These are phyloP conservation scores for Rhododendron vialii DNA, from an alignment of 148 eudicot species.

Conservation along the genomic window DNA sequence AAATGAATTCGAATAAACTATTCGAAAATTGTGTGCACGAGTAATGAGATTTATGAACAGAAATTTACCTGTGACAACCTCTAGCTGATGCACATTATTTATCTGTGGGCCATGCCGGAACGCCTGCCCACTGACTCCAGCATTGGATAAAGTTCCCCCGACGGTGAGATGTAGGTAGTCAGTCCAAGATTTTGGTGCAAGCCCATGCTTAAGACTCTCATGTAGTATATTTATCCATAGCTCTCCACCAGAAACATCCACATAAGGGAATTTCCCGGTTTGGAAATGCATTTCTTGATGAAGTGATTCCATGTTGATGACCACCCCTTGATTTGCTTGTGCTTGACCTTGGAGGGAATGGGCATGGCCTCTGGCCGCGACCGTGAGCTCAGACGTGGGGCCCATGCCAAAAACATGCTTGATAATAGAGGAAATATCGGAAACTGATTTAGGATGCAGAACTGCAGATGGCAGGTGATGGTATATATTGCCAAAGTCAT, in stretches of 20 bases:
- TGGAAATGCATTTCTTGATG: constrained; percentile 49
- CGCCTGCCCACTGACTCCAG: constrained; percentile 94
- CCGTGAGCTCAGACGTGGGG: constrained; percentile 44
- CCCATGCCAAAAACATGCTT: constrained; percentile 64
- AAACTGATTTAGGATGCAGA: constrained; percentile 65
- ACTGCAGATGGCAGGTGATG: constrained; percentile 59
- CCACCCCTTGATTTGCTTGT: constrained; percentile 65
- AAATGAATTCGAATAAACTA: not conserved
- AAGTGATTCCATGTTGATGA: constrained; percentile 85
- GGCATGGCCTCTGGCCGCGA: constrained; percentile 93
- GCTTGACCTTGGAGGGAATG: constrained; percentile 93
- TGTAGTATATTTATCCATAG: constrained; percentile 86
- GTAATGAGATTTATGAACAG: not conserved
- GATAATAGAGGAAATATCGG: constrained; percentile 62
- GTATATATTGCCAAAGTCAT: constrained; percentile 73
- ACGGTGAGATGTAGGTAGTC: constrained; percentile 93
- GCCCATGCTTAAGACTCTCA: constrained; percentile 68
- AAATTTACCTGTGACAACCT: constrained; percentile 80
- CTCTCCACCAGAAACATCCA: constrained; percentile 83
- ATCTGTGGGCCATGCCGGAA: constrained; percentile 91
- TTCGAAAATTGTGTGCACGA: not conserved
- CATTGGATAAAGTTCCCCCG: constrained; percentile 95
- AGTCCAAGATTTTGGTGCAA: constrained; percentile 92
- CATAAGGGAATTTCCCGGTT: constrained; percentile 48
- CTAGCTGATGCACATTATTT: constrained; percentile 69